These are phyloP conservation scores for Picea glauca DNA, from an alignment of 75 land plant species.

Conservation along the genomic window DNA sequence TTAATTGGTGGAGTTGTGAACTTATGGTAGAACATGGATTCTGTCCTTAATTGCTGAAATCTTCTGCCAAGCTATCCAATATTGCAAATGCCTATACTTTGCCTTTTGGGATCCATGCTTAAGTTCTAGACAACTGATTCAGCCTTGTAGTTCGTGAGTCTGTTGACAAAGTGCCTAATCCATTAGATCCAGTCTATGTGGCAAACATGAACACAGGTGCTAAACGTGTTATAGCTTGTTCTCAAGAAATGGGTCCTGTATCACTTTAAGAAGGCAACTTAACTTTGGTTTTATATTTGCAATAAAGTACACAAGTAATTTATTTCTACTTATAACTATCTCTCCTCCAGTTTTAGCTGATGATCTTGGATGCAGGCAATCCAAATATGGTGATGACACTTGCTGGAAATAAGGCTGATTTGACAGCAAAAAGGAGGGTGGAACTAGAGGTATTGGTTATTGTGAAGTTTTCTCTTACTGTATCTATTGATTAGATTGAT, in stretches of 20 bases:
- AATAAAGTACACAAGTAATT: background rate
- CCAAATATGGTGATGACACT: constrained; percentile 87
- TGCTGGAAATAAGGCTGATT: constrained; percentile 94
- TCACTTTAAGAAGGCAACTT: background rate
- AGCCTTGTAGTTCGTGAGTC: background rate
- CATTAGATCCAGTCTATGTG: background rate
- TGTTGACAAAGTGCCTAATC: background rate
- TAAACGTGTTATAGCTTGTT: too few species aligned
- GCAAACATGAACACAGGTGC: background rate
- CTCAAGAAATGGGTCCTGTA: background rate
- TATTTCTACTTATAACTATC: background rate
- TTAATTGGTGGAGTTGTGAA: background rate
- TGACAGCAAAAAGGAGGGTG: constrained; percentile 67
- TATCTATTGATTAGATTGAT: too few species aligned
- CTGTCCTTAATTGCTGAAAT: background rate
- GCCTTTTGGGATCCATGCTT: background rate
- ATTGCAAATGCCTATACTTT: background rate
- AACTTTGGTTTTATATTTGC: background rate
- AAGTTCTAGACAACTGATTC: background rate
- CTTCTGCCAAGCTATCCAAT: background rate
- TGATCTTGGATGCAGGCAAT: constrained; percentile 51
- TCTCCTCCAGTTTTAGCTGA: background rate
- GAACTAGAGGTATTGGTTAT: constrained; percentile 55
- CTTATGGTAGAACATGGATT: background rate
- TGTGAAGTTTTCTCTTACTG: too few species aligned